Conservation (phyloP, 805 yeast species). For the Saturnispora gosingensis region DNA sequence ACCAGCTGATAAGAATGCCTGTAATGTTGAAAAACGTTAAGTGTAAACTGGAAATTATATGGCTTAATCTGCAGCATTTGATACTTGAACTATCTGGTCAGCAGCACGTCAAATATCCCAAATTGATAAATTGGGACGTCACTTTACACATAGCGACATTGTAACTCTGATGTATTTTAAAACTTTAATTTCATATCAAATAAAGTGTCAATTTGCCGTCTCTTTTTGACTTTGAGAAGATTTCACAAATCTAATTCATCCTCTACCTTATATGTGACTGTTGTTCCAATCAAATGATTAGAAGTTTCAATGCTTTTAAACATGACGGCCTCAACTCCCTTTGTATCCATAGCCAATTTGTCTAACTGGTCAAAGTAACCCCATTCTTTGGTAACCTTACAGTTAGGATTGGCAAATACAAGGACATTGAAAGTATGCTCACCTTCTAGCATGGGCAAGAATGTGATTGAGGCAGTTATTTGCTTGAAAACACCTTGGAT, state of each 20-base stretch:
- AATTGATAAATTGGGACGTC: no score
- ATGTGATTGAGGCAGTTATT: slow-evolving; percentile 79
- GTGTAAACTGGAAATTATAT: no score
- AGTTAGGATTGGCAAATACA: slow-evolving; percentile 66
- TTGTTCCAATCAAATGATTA: slow-evolving; percentile 61
- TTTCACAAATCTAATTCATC: slow-evolving; percentile 11
- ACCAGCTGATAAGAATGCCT: no score
- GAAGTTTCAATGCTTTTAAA: slow-evolving; percentile 61
- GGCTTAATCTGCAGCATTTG: no score
- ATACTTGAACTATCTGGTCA: no score
- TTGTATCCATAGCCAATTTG: slow-evolving; percentile 40
- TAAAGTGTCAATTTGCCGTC: no score
- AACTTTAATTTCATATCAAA: no score
- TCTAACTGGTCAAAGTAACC: slow-evolving; percentile 44
- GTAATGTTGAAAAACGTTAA: no score
- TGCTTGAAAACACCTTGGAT: slow-evolving; percentile 84
- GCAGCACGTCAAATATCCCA: no score
- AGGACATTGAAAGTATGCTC: slow-evolving; percentile 75
- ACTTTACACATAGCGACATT: no score
- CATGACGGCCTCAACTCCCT: slow-evolving; percentile 55
- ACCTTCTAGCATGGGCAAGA: slow-evolving; percentile 60
- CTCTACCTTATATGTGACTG: slow-evolving; percentile 47
- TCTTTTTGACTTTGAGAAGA: no score
- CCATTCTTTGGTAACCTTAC: slow-evolving; percentile 76
- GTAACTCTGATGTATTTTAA: no score